These are phyloP conservation scores for Trapa incisa DNA, from an alignment of 345 rosid genomes.

Conservation along the genomic window DNA sequence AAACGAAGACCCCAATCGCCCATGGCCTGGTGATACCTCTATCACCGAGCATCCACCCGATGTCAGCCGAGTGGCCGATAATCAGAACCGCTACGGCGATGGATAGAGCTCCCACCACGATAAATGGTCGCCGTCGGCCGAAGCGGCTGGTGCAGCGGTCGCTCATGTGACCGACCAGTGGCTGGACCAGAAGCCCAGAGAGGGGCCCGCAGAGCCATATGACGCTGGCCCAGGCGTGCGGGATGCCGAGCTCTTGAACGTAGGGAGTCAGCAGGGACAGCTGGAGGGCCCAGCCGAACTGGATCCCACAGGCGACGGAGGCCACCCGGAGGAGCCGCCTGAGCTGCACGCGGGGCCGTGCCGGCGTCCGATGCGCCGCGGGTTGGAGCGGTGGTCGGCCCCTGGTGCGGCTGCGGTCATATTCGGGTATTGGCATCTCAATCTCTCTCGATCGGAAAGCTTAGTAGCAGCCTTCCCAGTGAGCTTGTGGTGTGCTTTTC, in stretches of 20 bases:
- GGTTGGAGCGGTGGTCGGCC: slow-evolving; percentile 17
- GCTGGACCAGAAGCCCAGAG: slow-evolving; percentile 83
- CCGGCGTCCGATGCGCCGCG: slow-evolving; percentile 11
- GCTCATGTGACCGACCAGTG: slow-evolving; percentile 81
- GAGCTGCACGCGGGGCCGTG: slow-evolving; percentile 34
- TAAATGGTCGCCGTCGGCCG: slow-evolving; percentile 92
- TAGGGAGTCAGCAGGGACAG: slow-evolving; percentile 88
- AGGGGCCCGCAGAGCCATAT: slow-evolving; percentile 98
- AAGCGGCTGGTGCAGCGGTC: slow-evolving; percentile 74
- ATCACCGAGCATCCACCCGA: slow-evolving; percentile 81
- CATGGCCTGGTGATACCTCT: slow-evolving; percentile 42
- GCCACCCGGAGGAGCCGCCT: slow-evolving; percentile 72
- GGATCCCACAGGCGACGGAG: slow-evolving; percentile 82
- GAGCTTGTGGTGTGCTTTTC: too few species aligned
- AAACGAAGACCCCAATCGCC: slow-evolving; percentile 58
- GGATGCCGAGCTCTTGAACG: slow-evolving; percentile 94
- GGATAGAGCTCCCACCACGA: slow-evolving; percentile 44
- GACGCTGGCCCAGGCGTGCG: slow-evolving; percentile 89
- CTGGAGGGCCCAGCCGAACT: slow-evolving; percentile 98
- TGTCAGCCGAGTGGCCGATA: slow-evolving; percentile 76
- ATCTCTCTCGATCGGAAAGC: too few species aligned
- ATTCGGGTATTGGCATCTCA: slow-evolving; percentile 18
- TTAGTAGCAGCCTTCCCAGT: too few species aligned
- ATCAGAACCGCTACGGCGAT: slow-evolving; percentile 50
- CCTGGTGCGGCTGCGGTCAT: slow-evolving; percentile 24